Base-by-base conservation (phyloP, 2,329 filamentous ascomycete genomes). In the Stagonosporopsis rhizophila region DNA sequence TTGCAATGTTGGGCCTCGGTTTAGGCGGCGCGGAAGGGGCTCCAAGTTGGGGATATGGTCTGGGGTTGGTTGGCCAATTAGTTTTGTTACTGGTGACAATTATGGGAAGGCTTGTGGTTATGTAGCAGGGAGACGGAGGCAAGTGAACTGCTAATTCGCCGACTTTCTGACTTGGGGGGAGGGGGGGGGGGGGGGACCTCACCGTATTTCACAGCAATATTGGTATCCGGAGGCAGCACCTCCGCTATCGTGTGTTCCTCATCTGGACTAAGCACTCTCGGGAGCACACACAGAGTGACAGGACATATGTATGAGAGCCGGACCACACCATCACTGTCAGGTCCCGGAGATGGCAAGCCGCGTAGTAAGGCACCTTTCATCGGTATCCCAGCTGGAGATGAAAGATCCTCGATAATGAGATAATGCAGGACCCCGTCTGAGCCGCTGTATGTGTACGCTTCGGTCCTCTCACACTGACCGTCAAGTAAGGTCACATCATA, bases 1-100 rank as follows among this genome's bases (percentile, higher is more conserved):
- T 40, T 55, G 52, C 19, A 41, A 19, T 5, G 45, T 38, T 17
- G 52, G 39, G 19, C 52, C 52, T 6, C 45, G 44, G 23, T 25
- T 44, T 14, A 48, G 32, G 8, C 52, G 52, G 8, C 52, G 52
- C 1, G 34, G 52, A 19, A 44, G 34, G 11, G 20, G 40, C 5
- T 14, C 34, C 23, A 50, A 50, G 15, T 44, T 6, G 2, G 45
- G 45, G 28, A 50, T 28, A 12, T 38, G 52, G 23, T 55, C 52
- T 55, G 39, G 9, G n/a, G 1, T 7, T 15, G 20, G 15, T 2
- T n/a, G 20, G 20, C n/a, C n/a, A n/a, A n/a, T 46, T 37, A 46
- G 42, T 37, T 4, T 2, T 4, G 34, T 37, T 4, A 19, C 25
- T 15, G 35, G 19, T 23, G 19, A 6, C 9, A 1, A 2, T 9